Evolutionary conservation across 2,329 filamentous ascomycete species (phyloP), one percentile per base, ranked within the genome.

Genomic region (Penicillium sp.): DNA sequence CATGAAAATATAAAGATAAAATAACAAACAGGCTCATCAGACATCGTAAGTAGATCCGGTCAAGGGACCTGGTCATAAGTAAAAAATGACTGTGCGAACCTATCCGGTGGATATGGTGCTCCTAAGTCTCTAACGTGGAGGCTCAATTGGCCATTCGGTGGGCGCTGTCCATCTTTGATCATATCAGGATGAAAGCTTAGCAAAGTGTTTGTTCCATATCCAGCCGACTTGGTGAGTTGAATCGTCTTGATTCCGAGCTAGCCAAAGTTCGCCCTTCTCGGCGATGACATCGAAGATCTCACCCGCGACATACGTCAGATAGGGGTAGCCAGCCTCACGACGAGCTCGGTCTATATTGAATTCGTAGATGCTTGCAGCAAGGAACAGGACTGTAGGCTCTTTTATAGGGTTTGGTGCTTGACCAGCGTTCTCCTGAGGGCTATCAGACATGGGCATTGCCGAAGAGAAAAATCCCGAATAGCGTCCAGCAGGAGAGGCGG

Each of bases 141-240:
- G 21, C 46, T 21, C 9, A 44, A 44, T 13, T 44, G 38, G 38
- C 38, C 26, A 26, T 26, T 6, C 3, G 26, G 26, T 26, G 26
- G 26, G 5, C 26, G 5, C 26, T 26, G 26, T 26, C 26, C 26
- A 13, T 41, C 15, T 17, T 9, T 41, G 35, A 41, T 41, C 35
- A 41, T 41, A 41, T 67, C 61, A 75, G 21, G 50, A 61, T 17
- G 70, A 70, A 21, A 86, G 73, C 58, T 83, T 83, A 47, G 90
- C 90, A 83, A 99, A 99, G 80, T 99, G 95, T 78, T 97, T 97
- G 71, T 93, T 96, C 95, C 95, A 99, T 71, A 99, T 97, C 95
- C 95, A 99, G 56, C 95, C 95, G 38, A 98, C 89, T 67, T 88
- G 85, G 67, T 90, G 86, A 11, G 82, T 84, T 1, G 88, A 82